Conservation (phyloP, 148 eudicot genomes). For the Polygonum maritimum region DNA sequence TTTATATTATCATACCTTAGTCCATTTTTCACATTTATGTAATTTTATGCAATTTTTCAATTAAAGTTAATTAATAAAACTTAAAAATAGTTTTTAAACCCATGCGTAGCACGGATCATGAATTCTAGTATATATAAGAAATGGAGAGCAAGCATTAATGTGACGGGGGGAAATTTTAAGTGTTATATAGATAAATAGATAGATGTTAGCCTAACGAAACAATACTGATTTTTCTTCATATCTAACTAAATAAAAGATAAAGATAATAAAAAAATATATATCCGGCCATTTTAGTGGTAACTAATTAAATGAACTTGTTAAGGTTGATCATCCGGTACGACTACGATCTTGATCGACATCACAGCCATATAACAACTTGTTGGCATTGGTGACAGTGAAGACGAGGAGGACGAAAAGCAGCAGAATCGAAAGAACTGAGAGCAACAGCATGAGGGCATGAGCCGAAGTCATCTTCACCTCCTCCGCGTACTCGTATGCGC, state of each 20-base stretch:
- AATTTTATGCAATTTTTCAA: no score
- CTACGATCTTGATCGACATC: not conserved
- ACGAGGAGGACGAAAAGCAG: constrained; percentile 31
- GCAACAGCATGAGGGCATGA: constrained; percentile 21
- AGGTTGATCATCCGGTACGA: not conserved
- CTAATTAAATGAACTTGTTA: not conserved
- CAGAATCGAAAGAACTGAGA: constrained; percentile 40
- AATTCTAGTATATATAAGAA: no score
- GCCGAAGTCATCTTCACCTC: constrained; percentile 26
- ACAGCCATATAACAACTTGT: not conserved
- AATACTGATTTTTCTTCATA: not conserved
- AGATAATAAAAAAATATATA: not conserved
- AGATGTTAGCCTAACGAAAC: no score
- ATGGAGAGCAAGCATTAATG: no score
- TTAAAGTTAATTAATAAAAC: no score
- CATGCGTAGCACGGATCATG: no score
- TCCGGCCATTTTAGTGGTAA: not conserved
- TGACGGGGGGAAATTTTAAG: no score
- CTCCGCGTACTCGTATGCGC: constrained; percentile 36
- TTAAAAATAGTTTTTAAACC: no score
- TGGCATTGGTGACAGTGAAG: constrained; percentile 31
- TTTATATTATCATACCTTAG: no score
- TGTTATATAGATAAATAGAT: no score
- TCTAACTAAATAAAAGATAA: not conserved
- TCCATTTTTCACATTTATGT: no score